Evolutionary conservation across 352 stramenopile species (phyloP).

Genomic region (Stramenopiles sp.): DNA sequence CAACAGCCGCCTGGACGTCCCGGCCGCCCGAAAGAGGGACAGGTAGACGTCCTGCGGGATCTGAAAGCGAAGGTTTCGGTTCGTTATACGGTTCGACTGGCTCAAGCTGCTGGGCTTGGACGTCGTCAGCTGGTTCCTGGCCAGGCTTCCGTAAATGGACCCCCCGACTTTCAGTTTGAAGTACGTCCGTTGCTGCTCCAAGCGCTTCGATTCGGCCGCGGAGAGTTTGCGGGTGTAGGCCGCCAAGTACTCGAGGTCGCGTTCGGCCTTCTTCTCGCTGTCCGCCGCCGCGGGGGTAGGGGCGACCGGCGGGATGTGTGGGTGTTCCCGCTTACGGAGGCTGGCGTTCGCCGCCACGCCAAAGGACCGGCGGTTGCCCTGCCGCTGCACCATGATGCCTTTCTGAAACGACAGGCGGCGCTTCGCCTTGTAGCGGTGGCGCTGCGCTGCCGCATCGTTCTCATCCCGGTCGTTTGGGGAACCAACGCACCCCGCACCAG

Average conservation of each 20-base stretch:
- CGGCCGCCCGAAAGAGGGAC: neutral
- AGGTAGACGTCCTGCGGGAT: neutral
- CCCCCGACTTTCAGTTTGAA: neutral
- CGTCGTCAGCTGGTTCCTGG: neutral
- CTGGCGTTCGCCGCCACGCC: too few relatives aligned
- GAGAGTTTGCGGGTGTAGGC: neutral
- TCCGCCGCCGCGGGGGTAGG: too few relatives aligned
- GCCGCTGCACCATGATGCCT: too few relatives aligned
- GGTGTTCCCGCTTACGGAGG: too few relatives aligned
- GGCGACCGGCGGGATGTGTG: too few relatives aligned
- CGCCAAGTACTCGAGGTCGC: neutral
- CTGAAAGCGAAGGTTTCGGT: neutral
- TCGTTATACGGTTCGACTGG: neutral
- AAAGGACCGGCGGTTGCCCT: too few relatives aligned
- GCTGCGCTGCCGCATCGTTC: neutral
- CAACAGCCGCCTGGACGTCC: neutral
- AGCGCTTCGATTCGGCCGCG: neutral
- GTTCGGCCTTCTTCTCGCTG: neutral
- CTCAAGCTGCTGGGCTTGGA: neutral
- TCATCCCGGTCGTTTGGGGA: too few relatives aligned
- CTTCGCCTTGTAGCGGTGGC: neutral
- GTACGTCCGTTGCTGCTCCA: neutral
- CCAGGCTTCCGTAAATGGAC: neutral
- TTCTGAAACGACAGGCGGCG: neutral
- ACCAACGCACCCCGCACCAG: too few relatives aligned